Conservation (phyloP, 805 yeast species). For the Torulaspora delbrueckii region DNA sequence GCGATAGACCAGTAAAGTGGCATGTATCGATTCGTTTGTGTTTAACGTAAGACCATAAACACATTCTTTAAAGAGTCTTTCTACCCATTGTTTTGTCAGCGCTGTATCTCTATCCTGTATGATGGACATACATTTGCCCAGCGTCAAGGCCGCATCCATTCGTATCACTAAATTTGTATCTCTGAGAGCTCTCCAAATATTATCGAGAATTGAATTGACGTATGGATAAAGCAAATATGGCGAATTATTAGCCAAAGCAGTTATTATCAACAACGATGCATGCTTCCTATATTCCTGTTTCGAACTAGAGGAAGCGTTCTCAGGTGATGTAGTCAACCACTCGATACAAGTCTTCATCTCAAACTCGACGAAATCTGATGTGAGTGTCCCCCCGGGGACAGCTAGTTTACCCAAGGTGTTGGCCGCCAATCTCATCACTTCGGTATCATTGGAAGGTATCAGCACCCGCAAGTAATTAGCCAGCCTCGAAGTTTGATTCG, state of each 20-base stretch:
- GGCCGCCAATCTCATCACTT: constrained; percentile 83
- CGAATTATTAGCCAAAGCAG: constrained; percentile 78
- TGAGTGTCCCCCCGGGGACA: constrained; percentile 79
- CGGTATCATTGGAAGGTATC: constrained; percentile 75
- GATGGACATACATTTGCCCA: constrained; percentile 72
- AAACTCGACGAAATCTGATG: constrained; percentile 88
- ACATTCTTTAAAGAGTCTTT: constrained; percentile 62
- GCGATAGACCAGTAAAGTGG: constrained; percentile 73
- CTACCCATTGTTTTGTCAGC: constrained; percentile 70
- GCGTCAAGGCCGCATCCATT: constrained; percentile 75
- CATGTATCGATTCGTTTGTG: constrained; percentile 74
- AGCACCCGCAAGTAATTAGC: constrained; percentile 83
- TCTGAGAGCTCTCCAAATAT: constrained; percentile 81
- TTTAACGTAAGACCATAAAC: constrained; percentile 50
- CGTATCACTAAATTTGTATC: constrained; percentile 74
- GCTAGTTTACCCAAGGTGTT: constrained; percentile 84
- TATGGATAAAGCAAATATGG: constrained; percentile 79
- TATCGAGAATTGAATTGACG: constrained; percentile 70
- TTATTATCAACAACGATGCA: constrained; percentile 80
- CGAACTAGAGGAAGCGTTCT: constrained; percentile 43
- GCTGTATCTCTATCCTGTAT: constrained; percentile 72
- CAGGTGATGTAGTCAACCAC: constrained; percentile 65
- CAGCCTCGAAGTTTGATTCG: constrained; percentile 82
- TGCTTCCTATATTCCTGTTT: constrained; percentile 82
- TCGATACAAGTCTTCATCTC: constrained; percentile 88